Conservation (phyloP, 805 yeast genomes). For the Metschnikowia rubicola region DNA sequence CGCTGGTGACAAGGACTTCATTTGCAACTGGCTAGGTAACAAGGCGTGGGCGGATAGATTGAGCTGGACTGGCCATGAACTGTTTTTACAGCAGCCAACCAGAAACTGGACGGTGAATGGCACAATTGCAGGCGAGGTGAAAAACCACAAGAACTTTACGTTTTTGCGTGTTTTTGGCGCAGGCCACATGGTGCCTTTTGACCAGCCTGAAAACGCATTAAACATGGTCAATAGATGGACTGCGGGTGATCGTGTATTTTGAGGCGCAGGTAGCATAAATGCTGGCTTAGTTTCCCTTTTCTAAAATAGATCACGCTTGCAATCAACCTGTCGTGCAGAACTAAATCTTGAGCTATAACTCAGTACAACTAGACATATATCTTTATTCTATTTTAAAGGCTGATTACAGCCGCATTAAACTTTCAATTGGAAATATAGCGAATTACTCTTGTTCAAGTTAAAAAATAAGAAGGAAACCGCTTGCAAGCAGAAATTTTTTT, state of each 20-base stretch:
- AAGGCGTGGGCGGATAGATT: constrained; percentile 70
- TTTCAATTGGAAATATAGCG: neutral
- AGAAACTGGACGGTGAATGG: constrained; percentile 41
- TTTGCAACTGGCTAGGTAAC: constrained; percentile 92
- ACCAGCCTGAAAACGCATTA: constrained; percentile 77
- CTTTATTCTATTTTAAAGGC: no score
- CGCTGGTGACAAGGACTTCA: constrained; percentile 91
- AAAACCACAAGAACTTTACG: constrained; percentile 68
- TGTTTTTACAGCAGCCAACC: constrained; percentile 41
- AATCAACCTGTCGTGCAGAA: no score
- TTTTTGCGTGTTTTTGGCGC: constrained; percentile 83
- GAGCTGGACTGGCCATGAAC: constrained; percentile 23
- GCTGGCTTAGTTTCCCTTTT: neutral
- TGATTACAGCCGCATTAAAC: no score
- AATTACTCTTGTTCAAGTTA: neutral
- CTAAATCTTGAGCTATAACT: neutral
- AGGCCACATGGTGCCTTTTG: constrained; percentile 94
- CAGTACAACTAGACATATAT: no score
- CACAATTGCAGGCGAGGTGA: constrained; percentile 59
- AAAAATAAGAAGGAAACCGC: neutral
- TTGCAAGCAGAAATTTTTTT: neutral
- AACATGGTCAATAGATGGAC: constrained; percentile 88
- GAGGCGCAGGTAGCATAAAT: neutral
- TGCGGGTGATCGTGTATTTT: constrained; percentile 48
- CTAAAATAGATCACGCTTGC: no score